Conservation (phyloP, 2,329 filamentous ascomycete species). For the Rhynchosporium graminicola region DNA sequence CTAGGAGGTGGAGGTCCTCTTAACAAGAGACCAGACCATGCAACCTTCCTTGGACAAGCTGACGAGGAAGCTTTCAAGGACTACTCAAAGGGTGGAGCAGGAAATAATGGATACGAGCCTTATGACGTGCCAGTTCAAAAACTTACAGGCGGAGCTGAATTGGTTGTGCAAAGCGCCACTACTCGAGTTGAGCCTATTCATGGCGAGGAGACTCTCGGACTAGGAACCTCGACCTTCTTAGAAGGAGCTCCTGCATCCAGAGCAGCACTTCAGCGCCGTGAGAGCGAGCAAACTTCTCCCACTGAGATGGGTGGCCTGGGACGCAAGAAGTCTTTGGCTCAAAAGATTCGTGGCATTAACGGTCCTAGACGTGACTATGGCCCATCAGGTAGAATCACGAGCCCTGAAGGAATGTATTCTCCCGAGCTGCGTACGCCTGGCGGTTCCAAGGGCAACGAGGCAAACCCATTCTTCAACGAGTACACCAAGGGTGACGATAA, state of each 20-base stretch:
- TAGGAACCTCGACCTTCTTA: constrained; percentile 93
- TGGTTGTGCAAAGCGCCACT: constrained; percentile 65
- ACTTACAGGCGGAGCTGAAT: constrained; percentile 35
- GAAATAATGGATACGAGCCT: constrained; percentile 46
- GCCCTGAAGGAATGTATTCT: constrained; percentile 52
- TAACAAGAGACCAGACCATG: constrained; percentile 78
- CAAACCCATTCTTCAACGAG: constrained; percentile 83
- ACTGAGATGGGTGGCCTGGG: constrained; percentile 62
- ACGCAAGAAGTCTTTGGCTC: constrained; percentile 92
- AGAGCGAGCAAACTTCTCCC: constrained; percentile 64
- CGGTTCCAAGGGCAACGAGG: constrained; percentile 47
- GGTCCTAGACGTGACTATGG: constrained; percentile 63
- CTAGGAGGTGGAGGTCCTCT: constrained; percentile 85
- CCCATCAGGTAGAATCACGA: constrained; percentile 59
- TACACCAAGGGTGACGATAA: constrained; percentile 65
- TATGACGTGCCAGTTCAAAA: constrained; percentile 45
- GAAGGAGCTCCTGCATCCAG: constrained; percentile 89
- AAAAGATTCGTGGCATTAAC: constrained; percentile 84
- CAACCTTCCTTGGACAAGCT: constrained; percentile 78
- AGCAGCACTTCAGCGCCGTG: constrained; percentile 72
- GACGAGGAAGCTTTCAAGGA: constrained; percentile 86
- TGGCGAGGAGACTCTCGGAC: constrained; percentile 77
- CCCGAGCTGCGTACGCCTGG: constrained; percentile 40
- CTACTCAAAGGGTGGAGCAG: constrained; percentile 53
- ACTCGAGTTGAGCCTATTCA: constrained; percentile 72